A percentile compares a stretch with the other conserved stretches of the same genome.
phyloP scores from a whole-genome alignment of 2,329 filamentous ascomycete genomes.

The Epichloe sp. region DNA sequence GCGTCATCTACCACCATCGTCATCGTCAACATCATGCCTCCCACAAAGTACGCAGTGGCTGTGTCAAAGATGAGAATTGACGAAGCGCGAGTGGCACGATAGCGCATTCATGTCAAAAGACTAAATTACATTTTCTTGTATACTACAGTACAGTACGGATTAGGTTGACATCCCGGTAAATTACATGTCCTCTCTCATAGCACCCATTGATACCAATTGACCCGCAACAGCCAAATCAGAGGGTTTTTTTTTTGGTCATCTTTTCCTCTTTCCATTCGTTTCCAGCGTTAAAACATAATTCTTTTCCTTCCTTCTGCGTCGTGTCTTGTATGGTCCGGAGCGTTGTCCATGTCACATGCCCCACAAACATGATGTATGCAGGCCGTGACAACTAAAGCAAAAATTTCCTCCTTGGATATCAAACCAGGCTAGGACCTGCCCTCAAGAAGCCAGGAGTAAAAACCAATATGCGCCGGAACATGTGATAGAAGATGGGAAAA shows the following conservation, averaged over 20 bases:
- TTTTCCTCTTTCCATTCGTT: neutral
- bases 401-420: slow-evolving; percentile 4
- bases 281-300: neutral
- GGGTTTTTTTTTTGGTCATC: neutral
- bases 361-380: slow-evolving; percentile 1
- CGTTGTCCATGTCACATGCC: neutral
- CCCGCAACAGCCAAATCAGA: neutral
- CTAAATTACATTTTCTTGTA: slow-evolving; percentile 4
- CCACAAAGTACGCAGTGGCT: neutral
- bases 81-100: neutral
- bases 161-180: slow-evolving; percentile 3
- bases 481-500: neutral
- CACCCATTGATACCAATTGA: neutral
- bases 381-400: neutral
- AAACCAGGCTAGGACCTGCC: slow-evolving; percentile 2
- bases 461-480: slow-evolving; percentile 2
- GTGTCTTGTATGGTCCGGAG: neutral
- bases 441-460: neutral
- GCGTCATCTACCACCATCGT: too few relatives aligned
- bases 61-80: neutral
- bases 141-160: slow-evolving; percentile 4
- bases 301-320: neutral
- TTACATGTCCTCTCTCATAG: slow-evolving; percentile 2
- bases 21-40: too few relatives aligned
- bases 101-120: neutral